Evolutionary conservation across 225 moss, liverwort and hornwort genomes (phyloP).

Genomic region (Polytrichum formosum): DNA sequence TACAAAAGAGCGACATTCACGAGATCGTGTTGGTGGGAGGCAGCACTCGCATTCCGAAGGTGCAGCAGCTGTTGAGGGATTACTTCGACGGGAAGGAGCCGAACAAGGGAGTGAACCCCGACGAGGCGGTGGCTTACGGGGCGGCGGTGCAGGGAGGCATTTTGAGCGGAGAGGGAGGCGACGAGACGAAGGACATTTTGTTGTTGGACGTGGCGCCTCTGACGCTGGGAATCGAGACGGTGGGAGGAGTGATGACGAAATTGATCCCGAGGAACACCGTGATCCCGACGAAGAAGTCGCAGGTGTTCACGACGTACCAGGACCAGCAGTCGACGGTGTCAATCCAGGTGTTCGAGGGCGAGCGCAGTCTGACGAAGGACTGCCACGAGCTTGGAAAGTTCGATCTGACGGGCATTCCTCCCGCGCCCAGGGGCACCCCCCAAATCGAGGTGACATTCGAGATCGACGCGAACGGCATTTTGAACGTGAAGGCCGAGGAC

Average conservation of each 20-base stretch:
- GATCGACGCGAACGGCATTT: conserved; percentile 59
- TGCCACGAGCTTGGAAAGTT: conserved; percentile 55
- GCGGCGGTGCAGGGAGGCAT: conserved; percentile 60
- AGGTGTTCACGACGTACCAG: conserved; percentile 64
- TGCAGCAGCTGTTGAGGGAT: conserved; percentile 53
- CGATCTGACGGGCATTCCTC: conserved; percentile 47
- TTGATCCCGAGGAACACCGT: conserved; percentile 49
- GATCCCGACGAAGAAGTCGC: conserved; percentile 58
- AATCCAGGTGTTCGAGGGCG: conserved; percentile 61
- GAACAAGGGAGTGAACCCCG: conserved; percentile 58
- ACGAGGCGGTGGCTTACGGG: conserved; percentile 57
- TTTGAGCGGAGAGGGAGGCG: conserved; percentile 59
- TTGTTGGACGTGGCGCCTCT: conserved; percentile 53
- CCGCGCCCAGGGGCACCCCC: conserved; percentile 47
- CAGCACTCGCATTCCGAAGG: conserved; percentile 64
- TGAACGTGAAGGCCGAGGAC: conserved; percentile 66
- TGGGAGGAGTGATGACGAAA: conserved; percentile 61
- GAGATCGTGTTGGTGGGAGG: conserved; percentile 59
- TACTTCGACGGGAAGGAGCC: conserved; percentile 61
- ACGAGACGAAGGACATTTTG: conserved; percentile 54
- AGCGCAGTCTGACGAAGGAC: conserved; percentile 56
- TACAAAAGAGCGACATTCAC: conserved; percentile 52
- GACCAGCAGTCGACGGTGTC: conserved; percentile 62
- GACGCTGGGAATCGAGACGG: conserved; percentile 52
- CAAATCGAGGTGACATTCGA: conserved; percentile 66